A percentile compares a stretch with the other conserved stretches of the same genome.
Conservation (phyloP, 2,329 filamentous ascomycete genomes). For the Fusarium cicatricum region DNA sequence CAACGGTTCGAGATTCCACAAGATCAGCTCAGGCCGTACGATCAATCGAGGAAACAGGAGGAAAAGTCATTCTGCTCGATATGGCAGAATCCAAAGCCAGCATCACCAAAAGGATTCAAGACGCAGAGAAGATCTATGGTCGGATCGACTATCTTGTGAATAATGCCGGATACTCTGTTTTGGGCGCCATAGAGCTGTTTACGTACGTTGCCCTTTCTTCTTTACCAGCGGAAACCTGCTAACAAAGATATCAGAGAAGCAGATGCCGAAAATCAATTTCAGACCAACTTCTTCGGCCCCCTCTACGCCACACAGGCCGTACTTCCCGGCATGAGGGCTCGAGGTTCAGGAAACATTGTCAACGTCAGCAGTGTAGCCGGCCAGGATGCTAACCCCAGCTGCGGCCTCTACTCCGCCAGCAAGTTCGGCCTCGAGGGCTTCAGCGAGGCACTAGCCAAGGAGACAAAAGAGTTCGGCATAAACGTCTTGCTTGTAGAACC, state of each 20-base stretch:
- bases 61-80: constrained; percentile 43
- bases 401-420: constrained; percentile 55
- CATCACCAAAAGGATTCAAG: constrained; percentile 36
- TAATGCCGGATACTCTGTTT: constrained; percentile 55
- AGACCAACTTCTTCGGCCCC: constrained; percentile 59
- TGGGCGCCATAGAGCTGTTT: constrained; percentile 38
- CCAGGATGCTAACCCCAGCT: constrained; percentile 49
- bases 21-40: constrained; percentile 28
- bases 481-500: constrained; percentile 56
- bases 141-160: constrained; percentile 61
- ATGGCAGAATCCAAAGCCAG: constrained; percentile 36
- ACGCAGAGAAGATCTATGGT: constrained; percentile 40
- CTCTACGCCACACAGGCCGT: constrained; percentile 57
- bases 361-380: constrained; percentile 58
- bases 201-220: constrained; percentile 24
- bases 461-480: constrained; percentile 56
- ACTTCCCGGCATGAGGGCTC: constrained; percentile 56
- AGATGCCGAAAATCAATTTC: constrained; percentile 53
- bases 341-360: constrained; percentile 52
- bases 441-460: constrained; percentile 52
- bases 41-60: constrained; percentile 36
- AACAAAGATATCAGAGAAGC: constrained; percentile 39
- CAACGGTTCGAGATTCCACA: constrained; percentile 25
- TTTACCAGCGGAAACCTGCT: neutral
- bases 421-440: constrained; percentile 56